Conservation (phyloP, 2,329 filamentous ascomycete genomes). For the Allantophomopsis cytisporea region DNA sequence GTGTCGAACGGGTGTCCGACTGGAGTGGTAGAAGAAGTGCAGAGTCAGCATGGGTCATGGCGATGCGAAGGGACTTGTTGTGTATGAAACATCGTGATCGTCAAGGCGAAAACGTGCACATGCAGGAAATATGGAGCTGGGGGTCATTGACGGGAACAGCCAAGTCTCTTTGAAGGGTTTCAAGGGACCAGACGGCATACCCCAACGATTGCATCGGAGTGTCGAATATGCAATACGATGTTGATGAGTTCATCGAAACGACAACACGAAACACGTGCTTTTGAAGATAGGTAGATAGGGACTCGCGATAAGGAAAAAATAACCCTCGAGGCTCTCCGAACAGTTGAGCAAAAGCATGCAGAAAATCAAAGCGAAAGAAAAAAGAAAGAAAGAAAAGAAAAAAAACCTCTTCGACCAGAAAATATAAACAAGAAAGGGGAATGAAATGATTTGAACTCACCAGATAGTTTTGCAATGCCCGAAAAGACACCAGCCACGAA, state of each 20-base stretch:
- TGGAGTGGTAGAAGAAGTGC: constrained; percentile 4
- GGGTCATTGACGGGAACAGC: neutral
- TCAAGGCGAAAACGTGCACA: no score
- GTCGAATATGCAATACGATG: no score
- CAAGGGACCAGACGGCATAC: neutral
- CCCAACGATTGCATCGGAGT: no score
- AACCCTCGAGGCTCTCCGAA: no score
- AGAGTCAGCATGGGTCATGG: constrained; percentile 1
- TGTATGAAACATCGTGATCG: no score
- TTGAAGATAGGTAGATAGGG: constrained; percentile 17
- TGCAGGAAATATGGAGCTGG: neutral
- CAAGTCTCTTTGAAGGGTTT: neutral
- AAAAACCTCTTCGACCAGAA: no score
- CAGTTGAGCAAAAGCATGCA: no score
- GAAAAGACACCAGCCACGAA: constrained; percentile 96
- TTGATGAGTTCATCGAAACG: no score
- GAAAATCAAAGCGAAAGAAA: no score
- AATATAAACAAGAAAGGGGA: no score
- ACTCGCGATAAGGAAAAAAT: neutral
- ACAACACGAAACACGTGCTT: neutral
- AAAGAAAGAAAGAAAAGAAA: no score
- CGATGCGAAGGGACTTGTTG: no score
- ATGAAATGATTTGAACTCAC: constrained; percentile 30
- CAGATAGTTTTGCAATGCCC: constrained; percentile 77
- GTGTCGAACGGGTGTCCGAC: constrained; percentile 78